These are phyloP conservation scores for Vicia villosa DNA, from an alignment of 306 rosid genomes.

Conservation along the genomic window DNA sequence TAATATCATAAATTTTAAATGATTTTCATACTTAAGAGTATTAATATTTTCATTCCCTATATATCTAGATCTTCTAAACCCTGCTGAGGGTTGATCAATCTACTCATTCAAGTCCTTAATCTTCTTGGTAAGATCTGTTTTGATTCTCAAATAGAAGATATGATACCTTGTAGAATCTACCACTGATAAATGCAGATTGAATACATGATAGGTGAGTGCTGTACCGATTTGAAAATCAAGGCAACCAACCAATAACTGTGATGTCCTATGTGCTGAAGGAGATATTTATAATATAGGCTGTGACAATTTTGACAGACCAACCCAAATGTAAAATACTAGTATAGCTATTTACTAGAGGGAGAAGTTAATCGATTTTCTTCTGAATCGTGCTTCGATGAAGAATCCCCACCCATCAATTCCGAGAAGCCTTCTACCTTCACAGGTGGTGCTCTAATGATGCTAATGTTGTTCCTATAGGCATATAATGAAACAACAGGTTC, in stretches of 20 bases:
- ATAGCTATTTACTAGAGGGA: conserved; percentile 58
- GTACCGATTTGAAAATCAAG: too few relatives aligned
- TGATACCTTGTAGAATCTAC: too few relatives aligned
- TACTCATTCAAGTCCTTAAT: too few relatives aligned
- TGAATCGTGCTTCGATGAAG: conserved; percentile 74
- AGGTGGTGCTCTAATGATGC: conserved; percentile 80
- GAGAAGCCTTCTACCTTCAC: conserved; percentile 93
- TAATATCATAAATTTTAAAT: too few relatives aligned
- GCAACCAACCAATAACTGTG: not conserved
- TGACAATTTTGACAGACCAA: conserved; percentile 12
- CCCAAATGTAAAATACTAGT: conserved; percentile 30
- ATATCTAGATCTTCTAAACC: too few relatives aligned
- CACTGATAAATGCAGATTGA: too few relatives aligned
- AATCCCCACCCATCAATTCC: conserved; percentile 90
- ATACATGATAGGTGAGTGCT: too few relatives aligned
- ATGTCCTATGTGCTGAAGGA: conserved; percentile 10
- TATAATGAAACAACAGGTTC: conserved; percentile 23
- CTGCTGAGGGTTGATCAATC: too few relatives aligned
- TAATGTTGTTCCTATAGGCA: conserved; percentile 58
- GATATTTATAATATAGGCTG: conserved; percentile 5
- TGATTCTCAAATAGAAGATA: too few relatives aligned
- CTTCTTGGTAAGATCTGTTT: too few relatives aligned
- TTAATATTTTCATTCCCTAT: too few relatives aligned
- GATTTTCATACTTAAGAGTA: too few relatives aligned
- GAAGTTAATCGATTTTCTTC: conserved; percentile 83